Base-by-base conservation (phyloP, 306 rosid species). In the Casuarina equisetifolia region DNA sequence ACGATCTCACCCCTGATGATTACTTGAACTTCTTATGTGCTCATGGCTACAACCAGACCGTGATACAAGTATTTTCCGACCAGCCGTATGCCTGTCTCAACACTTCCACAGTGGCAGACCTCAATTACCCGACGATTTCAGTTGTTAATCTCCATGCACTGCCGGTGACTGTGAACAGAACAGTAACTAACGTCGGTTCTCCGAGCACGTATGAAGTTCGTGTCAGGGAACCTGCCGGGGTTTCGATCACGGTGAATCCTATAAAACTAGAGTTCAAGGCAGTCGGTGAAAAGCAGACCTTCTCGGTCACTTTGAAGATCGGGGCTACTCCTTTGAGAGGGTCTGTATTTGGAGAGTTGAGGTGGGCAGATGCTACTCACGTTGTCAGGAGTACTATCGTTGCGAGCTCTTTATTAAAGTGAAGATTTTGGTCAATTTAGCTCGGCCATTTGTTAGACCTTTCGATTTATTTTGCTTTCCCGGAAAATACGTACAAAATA, bases 121-220 rank as follows among this genome's bases (percentile, higher is more conserved):
- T 91, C 70, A 91, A 91, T 57, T 89, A 91, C 84, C 97, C 97
- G 9, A 39, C 94, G n/a, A 86, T 91, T 73, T 50, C 80, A 52
- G 53, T 90, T 44, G 68, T 82, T 0, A 10, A 6, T 68, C 58
- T 78, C 6, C n/a, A 32, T 1, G 52, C 15, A 32, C 9, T 53
- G 4, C 10, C 84, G 0, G 40, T 74, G 8, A 83, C 69, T 11
- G 66, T 86, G 71, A 77, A 85, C 17, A 84, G 92, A 68, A 86
- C 70, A 20, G 76, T 88, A 50, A 89, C 85, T 12, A 91, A 89
- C 45, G 97, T 90, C 11, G 92, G 92, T 1, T 6, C 81, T 6
- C 85, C 89, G 9, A 74, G 88, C 53, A 76, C 46, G 0, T 91
- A 91, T 52, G 57, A 17, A n/a, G 92, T 73, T 9, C 9, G 0